Evolutionary conservation across 1,284 basidiomycete genomes (phyloP).

Genomic region (Rhodofomes roseus): DNA sequence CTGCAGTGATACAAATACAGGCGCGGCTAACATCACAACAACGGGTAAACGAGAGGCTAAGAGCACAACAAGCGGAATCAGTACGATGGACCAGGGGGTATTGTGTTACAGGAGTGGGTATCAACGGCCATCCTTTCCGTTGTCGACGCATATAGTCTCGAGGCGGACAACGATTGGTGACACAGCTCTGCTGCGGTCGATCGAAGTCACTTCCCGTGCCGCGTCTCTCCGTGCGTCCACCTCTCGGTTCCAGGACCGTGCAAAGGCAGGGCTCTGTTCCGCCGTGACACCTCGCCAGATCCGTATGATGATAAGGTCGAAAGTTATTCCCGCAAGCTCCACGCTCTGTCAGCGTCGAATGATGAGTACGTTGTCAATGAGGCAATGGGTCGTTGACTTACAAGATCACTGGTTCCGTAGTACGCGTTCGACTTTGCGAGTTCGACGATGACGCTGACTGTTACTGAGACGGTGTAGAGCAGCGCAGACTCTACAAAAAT

Average conservation of each 20-base stretch:
- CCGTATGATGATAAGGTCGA: not conserved
- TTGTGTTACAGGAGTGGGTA: no score
- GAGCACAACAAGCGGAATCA: no score
- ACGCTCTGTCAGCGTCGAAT: not conserved
- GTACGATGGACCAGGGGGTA: no score
- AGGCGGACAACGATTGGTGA: not conserved
- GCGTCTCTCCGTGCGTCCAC: not conserved
- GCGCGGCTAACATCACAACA: no score
- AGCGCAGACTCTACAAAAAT: constrained; percentile 37
- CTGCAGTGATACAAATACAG: no score
- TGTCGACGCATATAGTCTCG: not conserved
- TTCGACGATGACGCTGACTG: constrained; percentile 32
- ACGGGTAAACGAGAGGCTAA: no score
- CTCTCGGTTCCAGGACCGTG: not conserved
- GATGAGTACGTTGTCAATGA: not conserved
- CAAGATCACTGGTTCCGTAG: constrained; percentile 19
- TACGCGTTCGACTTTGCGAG: constrained; percentile 31
- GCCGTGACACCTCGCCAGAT: not conserved
- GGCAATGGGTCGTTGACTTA: not conserved
- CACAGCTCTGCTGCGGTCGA: not conserved
- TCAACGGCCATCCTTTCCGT: no score
- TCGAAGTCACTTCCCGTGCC: not conserved
- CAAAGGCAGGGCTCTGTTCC: not conserved
- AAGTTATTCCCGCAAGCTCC: not conserved
- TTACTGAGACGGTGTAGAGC: constrained; percentile 33